These are phyloP conservation scores for Neocatenulostroma microsporum DNA, from an alignment of 2,329 filamentous ascomycete species.

Conservation along the genomic window DNA sequence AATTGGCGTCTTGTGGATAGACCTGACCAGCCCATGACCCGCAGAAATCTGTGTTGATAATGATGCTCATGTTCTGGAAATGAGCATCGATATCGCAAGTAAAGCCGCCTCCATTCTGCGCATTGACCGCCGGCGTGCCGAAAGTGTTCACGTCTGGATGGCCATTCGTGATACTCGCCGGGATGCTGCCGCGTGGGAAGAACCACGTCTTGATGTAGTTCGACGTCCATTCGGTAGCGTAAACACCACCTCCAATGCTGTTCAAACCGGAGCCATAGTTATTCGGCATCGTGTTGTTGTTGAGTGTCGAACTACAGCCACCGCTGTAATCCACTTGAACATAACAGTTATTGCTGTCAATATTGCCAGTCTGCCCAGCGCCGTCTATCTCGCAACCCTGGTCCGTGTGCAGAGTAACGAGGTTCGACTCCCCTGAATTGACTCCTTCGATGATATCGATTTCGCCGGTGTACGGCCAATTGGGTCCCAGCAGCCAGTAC, in stretches of 20 bases:
- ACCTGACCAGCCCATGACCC: slow-evolving; percentile 30
- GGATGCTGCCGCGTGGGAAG: slow-evolving; percentile 28
- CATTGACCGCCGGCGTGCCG: slow-evolving; percentile 57
- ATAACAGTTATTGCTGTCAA: slow-evolving; percentile 24
- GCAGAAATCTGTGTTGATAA: slow-evolving; percentile 36
- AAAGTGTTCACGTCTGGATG: slow-evolving; percentile 50
- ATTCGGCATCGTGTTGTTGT: slow-evolving; percentile 26
- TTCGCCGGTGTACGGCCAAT: slow-evolving; percentile 35
- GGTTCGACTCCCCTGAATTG: slow-evolving; percentile 22
- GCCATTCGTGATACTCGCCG: slow-evolving; percentile 35
- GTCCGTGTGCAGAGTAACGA: slow-evolving; percentile 26
- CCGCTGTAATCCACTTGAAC: slow-evolving; percentile 18
- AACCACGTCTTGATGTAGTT: slow-evolving; percentile 30
- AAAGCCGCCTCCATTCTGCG: slow-evolving; percentile 34
- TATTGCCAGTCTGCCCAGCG: slow-evolving; percentile 22
- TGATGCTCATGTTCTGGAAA: slow-evolving; percentile 32
- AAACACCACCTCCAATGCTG: slow-evolving; percentile 26
- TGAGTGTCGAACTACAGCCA: slow-evolving; percentile 36
- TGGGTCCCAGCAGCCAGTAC: slow-evolving; percentile 43
- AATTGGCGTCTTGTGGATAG: slow-evolving; percentile 22
- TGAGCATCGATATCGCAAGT: slow-evolving; percentile 30
- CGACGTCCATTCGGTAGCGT: slow-evolving; percentile 31
- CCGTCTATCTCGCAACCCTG: slow-evolving; percentile 26
- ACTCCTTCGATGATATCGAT: slow-evolving; percentile 32
- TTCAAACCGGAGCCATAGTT: slow-evolving; percentile 29